Percentiles rank a stretch among this genome's conserved stretches.
Conservation (phyloP, 371 early-diverging fungal genomes). For the Lichtheimia ramosa region DNA sequence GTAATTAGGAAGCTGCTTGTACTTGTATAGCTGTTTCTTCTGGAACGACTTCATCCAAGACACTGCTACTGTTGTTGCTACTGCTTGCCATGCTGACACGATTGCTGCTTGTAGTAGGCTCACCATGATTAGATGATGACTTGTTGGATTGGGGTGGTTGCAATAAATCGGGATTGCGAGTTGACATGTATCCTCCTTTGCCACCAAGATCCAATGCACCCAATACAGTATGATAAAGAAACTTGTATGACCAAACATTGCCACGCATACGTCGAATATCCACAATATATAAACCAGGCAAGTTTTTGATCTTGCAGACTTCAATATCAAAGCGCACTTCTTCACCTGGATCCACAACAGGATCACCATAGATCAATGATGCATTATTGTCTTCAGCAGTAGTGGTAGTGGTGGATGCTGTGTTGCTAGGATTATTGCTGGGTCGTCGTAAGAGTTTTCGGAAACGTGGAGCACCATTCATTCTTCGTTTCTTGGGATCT, state of each 20-base stretch:
- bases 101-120: slow-evolving; percentile 1
- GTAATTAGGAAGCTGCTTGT: too few species aligned
- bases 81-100: slow-evolving; percentile 19
- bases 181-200: slow-evolving; percentile 45
- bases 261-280: slow-evolving; percentile 90
- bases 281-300: slow-evolving; percentile 88
- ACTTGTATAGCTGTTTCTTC: neutral
- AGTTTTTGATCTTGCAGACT: slow-evolving; percentile 86
- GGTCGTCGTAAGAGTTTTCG: slow-evolving; percentile 38
- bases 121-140: neutral
- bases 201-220: slow-evolving; percentile 57
- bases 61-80: slow-evolving; percentile 14
- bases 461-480: slow-evolving; percentile 17
- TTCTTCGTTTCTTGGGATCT: slow-evolving; percentile 21
- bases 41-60: slow-evolving; percentile 6
- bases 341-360: slow-evolving; percentile 80
- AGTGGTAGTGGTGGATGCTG: neutral
- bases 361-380: slow-evolving; percentile 83
- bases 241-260: slow-evolving; percentile 93
- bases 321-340: slow-evolving; percentile 86
- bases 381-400: neutral
- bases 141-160: slow-evolving; percentile 2
- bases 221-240: slow-evolving; percentile 76
- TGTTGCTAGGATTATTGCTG: slow-evolving; percentile 11
- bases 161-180: slow-evolving; percentile 2